Conservation (phyloP, 2,329 filamentous ascomycete genomes). For the Akanthomyces lecanii region DNA sequence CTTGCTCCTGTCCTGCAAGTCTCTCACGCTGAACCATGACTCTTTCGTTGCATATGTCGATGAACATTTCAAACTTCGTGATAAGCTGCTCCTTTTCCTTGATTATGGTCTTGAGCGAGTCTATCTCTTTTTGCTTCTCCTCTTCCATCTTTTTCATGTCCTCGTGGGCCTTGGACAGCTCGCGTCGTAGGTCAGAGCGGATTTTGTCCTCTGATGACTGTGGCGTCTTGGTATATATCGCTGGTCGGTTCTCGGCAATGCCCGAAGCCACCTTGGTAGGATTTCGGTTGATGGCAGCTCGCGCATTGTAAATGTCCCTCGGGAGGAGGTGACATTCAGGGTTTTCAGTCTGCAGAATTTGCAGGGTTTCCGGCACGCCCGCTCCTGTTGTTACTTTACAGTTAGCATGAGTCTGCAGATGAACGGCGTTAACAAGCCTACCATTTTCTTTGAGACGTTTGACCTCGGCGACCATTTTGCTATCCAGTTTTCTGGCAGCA, state of each 20-base stretch:
- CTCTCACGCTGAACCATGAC: slow-evolving; percentile 60
- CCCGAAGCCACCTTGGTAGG: slow-evolving; percentile 57
- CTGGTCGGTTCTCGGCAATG: slow-evolving; percentile 56
- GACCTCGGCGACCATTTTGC: slow-evolving; percentile 63
- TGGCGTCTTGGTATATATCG: slow-evolving; percentile 63
- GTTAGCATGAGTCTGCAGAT: slow-evolving; percentile 25
- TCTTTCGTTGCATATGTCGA: slow-evolving; percentile 64
- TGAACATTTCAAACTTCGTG: slow-evolving; percentile 63
- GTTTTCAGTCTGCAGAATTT: slow-evolving; percentile 60
- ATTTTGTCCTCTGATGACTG: slow-evolving; percentile 62
- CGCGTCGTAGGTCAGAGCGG: slow-evolving; percentile 55
- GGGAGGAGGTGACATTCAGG: slow-evolving; percentile 60
- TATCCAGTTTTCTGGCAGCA: slow-evolving; percentile 61
- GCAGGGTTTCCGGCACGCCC: slow-evolving; percentile 61
- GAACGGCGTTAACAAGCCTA: slow-evolving; percentile 35
- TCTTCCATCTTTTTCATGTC: slow-evolving; percentile 53
- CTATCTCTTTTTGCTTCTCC: slow-evolving; percentile 55
- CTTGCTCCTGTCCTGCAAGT: slow-evolving; percentile 33
- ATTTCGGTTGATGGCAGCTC: slow-evolving; percentile 63
- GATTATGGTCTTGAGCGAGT: slow-evolving; percentile 54
- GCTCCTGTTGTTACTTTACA: slow-evolving; percentile 46
- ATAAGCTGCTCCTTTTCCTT: slow-evolving; percentile 61
- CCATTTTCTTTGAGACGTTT: slow-evolving; percentile 63
- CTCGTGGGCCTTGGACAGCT: slow-evolving; percentile 55
- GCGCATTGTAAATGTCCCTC: slow-evolving; percentile 63